A percentile compares a stretch with the other conserved stretches of the same genome.
These are phyloP conservation scores for Arthrinium puccinioides DNA, from an alignment of 2,329 filamentous ascomycete species.

Conservation along the genomic window DNA sequence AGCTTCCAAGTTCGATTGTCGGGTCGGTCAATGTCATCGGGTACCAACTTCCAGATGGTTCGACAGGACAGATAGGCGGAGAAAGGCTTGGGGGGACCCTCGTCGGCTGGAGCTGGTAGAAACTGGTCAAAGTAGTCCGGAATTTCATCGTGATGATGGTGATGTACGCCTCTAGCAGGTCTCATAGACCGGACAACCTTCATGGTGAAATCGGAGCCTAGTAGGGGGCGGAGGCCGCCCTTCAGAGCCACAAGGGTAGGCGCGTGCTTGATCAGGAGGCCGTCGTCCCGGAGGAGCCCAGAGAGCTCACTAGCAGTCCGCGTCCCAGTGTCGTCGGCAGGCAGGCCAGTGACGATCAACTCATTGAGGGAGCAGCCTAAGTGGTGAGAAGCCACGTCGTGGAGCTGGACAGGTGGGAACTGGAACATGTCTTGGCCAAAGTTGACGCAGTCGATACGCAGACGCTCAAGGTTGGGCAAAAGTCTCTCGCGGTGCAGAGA, in stretches of 20 bases:
- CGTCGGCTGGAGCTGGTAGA: conserved; percentile 32
- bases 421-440: conserved; percentile 39
- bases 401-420: conserved; percentile 38
- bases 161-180: conserved; percentile 13
- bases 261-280: conserved; percentile 39
- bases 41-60: conserved; percentile 46
- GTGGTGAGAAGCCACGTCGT: conserved; percentile 46
- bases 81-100: conserved; percentile 32
- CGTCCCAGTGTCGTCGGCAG: conserved; percentile 38
- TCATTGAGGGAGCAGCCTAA: conserved; percentile 46
- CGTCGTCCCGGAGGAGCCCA: conserved; percentile 47
- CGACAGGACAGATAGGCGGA: conserved; percentile 32
- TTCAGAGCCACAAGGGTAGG: conserved; percentile 33
- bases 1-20: conserved; percentile 39
- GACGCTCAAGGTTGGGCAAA: conserved; percentile 36
- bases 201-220: conserved; percentile 26
- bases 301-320: conserved; percentile 39
- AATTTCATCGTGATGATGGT: conserved; percentile 20
- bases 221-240: conserved; percentile 30
- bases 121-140: conserved; percentile 22
- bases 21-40: conserved; percentile 28
- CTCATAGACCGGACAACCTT: conserved; percentile 37
- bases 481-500: conserved; percentile 27
- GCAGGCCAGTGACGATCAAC: conserved; percentile 44
- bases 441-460: conserved; percentile 49